Evolutionary conservation across 1,139 yeast species (phyloP).

Genomic region (Petasospora fabianii): DNA sequence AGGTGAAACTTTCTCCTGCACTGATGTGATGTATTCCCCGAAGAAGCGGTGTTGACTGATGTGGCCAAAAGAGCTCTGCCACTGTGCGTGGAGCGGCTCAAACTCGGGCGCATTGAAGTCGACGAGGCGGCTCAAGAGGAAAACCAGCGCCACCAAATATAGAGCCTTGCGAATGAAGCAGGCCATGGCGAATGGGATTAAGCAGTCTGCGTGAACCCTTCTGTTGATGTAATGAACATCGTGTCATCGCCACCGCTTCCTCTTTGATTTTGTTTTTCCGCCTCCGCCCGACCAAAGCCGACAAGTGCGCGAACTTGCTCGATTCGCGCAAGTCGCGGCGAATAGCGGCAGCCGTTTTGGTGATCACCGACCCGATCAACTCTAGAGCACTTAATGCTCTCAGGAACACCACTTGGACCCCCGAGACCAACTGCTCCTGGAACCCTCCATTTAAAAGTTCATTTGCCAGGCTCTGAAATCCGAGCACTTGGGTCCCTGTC

Average conservation of each 20-base stretch:
- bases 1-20: slow-evolving; percentile 16
- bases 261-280: too few species aligned
- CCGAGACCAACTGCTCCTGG: not conserved
- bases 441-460: too few species aligned
- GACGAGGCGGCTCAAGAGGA: slow-evolving; percentile 13
- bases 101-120: slow-evolving; percentile 22
- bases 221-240: too few species aligned
- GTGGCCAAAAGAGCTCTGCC: slow-evolving; percentile 12
- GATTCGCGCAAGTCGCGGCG: too few species aligned
- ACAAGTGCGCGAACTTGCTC: too few species aligned
- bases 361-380: too few species aligned
- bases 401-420: not conserved
- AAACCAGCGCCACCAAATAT: slow-evolving; percentile 7
- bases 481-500: too few species aligned
- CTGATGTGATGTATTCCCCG: slow-evolving; percentile 17
- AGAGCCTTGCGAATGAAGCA: slow-evolving; percentile 7
- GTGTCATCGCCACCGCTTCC: too few species aligned
- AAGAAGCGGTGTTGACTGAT: slow-evolving; percentile 14
- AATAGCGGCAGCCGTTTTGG: slow-evolving; percentile 1
- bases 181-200: slow-evolving; percentile 7
- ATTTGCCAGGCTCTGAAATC: too few species aligned
- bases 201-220: not conserved
- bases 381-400: too few species aligned
- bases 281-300: too few species aligned
- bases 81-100: slow-evolving; percentile 21